Conservation (phyloP, 2,329 filamentous ascomycete genomes). For the Nannizzia gypsea region DNA sequence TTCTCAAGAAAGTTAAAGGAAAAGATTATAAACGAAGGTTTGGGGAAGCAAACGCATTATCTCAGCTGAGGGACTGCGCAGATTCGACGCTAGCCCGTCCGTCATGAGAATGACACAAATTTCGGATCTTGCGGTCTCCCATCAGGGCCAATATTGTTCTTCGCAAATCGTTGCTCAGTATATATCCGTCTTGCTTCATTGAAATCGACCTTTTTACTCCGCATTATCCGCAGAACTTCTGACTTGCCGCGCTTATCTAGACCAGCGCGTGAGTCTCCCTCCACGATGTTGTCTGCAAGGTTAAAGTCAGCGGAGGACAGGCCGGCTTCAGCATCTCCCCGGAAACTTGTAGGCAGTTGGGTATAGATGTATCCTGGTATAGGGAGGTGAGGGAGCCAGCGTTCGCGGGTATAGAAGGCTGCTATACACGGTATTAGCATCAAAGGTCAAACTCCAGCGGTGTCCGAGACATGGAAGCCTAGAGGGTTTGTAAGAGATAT, state of each 20-base stretch:
- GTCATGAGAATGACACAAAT: conserved; percentile 79
- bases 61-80: no score
- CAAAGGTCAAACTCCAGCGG: background rate
- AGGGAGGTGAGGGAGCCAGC: conserved; percentile 63
- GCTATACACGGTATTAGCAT: conserved; percentile 29
- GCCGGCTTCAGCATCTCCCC: conserved; percentile 75
- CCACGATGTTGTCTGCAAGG: conserved; percentile 64
- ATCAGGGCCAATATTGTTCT: conserved; percentile 78
- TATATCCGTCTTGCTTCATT: conserved; percentile 82
- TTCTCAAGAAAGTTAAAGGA: background rate
- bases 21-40: background rate
- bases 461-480: conserved; percentile 2
- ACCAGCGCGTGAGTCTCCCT: conserved; percentile 65
- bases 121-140: conserved; percentile 83
- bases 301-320: conserved; percentile 76
- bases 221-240: conserved; percentile 85
- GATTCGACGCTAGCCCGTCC: background rate
- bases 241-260: conserved; percentile 69
- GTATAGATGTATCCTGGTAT: conserved; percentile 60
- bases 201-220: conserved; percentile 66
- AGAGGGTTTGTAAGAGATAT: background rate
- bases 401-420: conserved; percentile 67
- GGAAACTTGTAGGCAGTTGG: conserved; percentile 64
- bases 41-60: no score
- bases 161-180: conserved; percentile 74